phyloP scores from a whole-genome alignment of 1,284 basidiomycete species.

The Boletus calvinii region DNA sequence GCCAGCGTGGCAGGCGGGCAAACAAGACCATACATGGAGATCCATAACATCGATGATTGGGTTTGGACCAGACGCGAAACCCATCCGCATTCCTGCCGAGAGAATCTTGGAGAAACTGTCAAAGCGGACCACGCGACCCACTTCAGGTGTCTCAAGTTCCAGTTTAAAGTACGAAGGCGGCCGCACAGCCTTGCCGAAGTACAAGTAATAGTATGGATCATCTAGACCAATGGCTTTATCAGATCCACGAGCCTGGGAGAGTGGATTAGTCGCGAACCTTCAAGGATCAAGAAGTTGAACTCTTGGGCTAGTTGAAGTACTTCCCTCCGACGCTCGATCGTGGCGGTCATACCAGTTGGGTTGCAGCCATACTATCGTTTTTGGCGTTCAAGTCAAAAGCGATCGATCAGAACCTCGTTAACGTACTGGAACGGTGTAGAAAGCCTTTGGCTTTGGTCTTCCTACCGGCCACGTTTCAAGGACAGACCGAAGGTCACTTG shows the following conservation, averaged over 20 bases:
- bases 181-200: conserved; percentile 63
- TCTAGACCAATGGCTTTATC: conserved; percentile 41
- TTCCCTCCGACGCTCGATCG: conserved; percentile 72
- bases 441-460: conserved; percentile 73
- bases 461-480: conserved; percentile 76
- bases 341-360: conserved; percentile 79
- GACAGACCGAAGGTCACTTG: conserved; percentile 61
- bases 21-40: conserved; percentile 50
- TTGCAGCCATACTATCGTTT: conserved; percentile 72
- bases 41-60: conserved; percentile 76
- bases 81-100: conserved; percentile 79
- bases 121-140: conserved; percentile 82
- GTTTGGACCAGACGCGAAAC: conserved; percentile 81
- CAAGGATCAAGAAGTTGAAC: conserved; percentile 81
- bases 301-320: conserved; percentile 74
- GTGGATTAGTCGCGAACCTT: conserved; percentile 50
- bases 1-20: conserved; percentile 10
- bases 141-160: conserved; percentile 57
- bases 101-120: conserved; percentile 90
- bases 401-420: conserved; percentile 4
- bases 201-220: conserved; percentile 78
- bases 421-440: conserved; percentile 82
- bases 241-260: neutral
- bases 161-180: conserved; percentile 79
- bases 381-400: conserved; percentile 1